Percentiles rank a stretch among this genome's conserved stretches.
These are phyloP conservation scores for Skeletonema costatum DNA, from an alignment of 108 stramenopile genomes.

Conservation along the genomic window DNA sequence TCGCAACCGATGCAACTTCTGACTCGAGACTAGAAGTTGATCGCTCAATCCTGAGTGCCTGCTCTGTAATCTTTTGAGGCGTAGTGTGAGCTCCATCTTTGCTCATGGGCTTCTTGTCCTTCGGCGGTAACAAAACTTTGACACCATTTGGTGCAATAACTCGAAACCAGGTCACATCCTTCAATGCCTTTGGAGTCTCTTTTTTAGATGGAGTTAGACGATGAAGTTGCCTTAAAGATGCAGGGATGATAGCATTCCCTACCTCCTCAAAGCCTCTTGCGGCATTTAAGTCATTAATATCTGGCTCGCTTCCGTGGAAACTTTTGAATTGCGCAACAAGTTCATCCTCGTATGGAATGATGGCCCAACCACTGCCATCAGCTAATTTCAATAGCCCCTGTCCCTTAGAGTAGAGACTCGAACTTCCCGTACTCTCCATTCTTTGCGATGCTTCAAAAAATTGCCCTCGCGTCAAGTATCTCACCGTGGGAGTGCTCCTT, in stretches of 20 bases:
- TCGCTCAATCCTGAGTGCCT: slow-evolving; percentile 2
- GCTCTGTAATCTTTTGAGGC: slow-evolving; percentile 3
- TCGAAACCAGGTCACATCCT: slow-evolving; percentile 61
- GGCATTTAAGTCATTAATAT: slow-evolving; percentile 34
- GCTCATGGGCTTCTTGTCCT: slow-evolving; percentile 4
- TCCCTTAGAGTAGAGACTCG: slow-evolving; percentile 65
- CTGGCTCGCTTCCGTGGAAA: slow-evolving; percentile 29
- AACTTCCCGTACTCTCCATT: slow-evolving; percentile 61
- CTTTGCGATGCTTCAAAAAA: slow-evolving; percentile 84
- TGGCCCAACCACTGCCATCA: slow-evolving; percentile 88
- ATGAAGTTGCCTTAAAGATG: background rate
- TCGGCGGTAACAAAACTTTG: slow-evolving; percentile 58
- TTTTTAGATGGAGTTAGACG: slow-evolving; percentile 5
- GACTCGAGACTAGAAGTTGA: slow-evolving; percentile 30
- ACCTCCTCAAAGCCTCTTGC: slow-evolving; percentile 63
- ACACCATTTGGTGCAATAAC: slow-evolving; percentile 62
- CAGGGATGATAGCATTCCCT: slow-evolving; percentile 66
- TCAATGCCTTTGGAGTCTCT: slow-evolving; percentile 2
- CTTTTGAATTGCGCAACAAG: slow-evolving; percentile 61
- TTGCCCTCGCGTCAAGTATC: slow-evolving; percentile 70
- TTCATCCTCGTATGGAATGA: slow-evolving; percentile 72
- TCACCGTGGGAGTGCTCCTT: slow-evolving; percentile 11
- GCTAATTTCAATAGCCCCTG: slow-evolving; percentile 79
- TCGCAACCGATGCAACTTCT: slow-evolving; percentile 24
- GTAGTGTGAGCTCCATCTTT: slow-evolving; percentile 10